phyloP scores from a whole-genome alignment of 1,139 yeast species.

The Meyerozyma guilliermondii region DNA sequence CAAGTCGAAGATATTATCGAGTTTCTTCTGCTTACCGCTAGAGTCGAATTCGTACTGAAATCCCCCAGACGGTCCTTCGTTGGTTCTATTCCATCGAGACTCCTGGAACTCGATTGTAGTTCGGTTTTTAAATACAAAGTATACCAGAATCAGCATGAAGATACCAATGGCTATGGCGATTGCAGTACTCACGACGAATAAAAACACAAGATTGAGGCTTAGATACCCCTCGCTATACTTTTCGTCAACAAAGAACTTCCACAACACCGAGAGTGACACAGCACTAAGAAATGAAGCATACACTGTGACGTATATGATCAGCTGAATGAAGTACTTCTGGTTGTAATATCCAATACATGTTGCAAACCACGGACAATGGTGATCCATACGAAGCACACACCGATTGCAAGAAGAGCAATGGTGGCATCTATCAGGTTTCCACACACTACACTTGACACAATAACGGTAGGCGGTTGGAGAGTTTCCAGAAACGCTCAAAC shows the following conservation, averaged over 20 bases:
- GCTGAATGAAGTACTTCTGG: slow-evolving; percentile 76
- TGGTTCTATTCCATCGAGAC: slow-evolving; percentile 31
- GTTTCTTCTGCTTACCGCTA: slow-evolving; percentile 20
- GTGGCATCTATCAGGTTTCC: slow-evolving; percentile 85
- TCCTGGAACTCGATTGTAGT: slow-evolving; percentile 86
- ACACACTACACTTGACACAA: slow-evolving; percentile 70
- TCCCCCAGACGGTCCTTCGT: slow-evolving; percentile 3
- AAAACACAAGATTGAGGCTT: slow-evolving; percentile 55
- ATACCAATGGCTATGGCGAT: slow-evolving; percentile 56
- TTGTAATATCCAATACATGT: slow-evolving; percentile 80
- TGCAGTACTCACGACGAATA: slow-evolving; percentile 56
- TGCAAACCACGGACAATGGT: slow-evolving; percentile 86
- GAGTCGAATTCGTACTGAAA: slow-evolving; percentile 34
- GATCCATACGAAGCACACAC: slow-evolving; percentile 80
- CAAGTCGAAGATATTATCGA: slow-evolving; percentile 71
- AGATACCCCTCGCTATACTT: slow-evolving; percentile 33
- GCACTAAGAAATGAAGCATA: slow-evolving; percentile 39
- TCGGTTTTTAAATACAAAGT: slow-evolving; percentile 53
- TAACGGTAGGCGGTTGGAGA: slow-evolving; percentile 32
- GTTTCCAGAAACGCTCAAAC: background rate
- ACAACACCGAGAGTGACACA: slow-evolving; percentile 38
- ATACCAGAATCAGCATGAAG: slow-evolving; percentile 59
- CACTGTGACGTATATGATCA: slow-evolving; percentile 51
- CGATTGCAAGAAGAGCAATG: slow-evolving; percentile 63
- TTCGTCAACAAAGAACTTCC: slow-evolving; percentile 45